A percentile compares a stretch with the other conserved stretches of the same genome.
Conservation (phyloP, 1,284 basidiomycete genomes). For the Cutaneotrichosporon sp. region DNA sequence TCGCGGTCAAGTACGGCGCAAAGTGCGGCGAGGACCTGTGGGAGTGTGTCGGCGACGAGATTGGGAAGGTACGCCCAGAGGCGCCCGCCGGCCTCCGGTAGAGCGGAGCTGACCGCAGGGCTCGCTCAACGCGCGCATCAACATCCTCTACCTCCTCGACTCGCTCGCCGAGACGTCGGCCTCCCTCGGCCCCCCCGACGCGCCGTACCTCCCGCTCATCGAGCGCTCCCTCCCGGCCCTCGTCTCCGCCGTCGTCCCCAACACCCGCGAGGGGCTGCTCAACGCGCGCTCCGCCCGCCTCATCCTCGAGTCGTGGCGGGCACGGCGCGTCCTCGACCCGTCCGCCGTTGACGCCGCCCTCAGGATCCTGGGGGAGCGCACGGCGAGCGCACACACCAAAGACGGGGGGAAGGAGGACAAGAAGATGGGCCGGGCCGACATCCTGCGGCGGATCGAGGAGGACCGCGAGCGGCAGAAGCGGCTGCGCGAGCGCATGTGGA, state of each 20-base stretch:
- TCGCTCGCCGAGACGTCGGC: conserved; percentile 77
- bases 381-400: neutral
- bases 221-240: conserved; percentile 71
- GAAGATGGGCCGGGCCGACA: conserved; percentile 60
- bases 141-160: conserved; percentile 89
- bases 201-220: conserved; percentile 74
- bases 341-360: conserved; percentile 68
- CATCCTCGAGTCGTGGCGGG: conserved; percentile 86
- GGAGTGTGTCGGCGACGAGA: conserved; percentile 91
- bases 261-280: conserved; percentile 74
- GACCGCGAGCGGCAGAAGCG: conserved; percentile 94
- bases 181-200: conserved; percentile 51
- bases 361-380: conserved; percentile 40
- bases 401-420: too few species aligned
- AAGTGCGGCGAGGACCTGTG: conserved; percentile 87
- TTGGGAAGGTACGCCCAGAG: conserved; percentile 75
- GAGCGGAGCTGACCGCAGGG: conserved; percentile 58
- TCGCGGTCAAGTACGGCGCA: conserved; percentile 79
- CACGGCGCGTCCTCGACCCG: conserved; percentile 77
- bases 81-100: too few species aligned
- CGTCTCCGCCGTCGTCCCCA: conserved; percentile 78
- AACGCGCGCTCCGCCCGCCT: conserved; percentile 59
- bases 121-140: conserved; percentile 85
- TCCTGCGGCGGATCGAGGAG: conserved; percentile 88
- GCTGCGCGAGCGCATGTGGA: conserved; percentile 88